These are phyloP conservation scores for Paradendryphiella salina DNA, from an alignment of 2,329 filamentous ascomycete species.

Conservation along the genomic window DNA sequence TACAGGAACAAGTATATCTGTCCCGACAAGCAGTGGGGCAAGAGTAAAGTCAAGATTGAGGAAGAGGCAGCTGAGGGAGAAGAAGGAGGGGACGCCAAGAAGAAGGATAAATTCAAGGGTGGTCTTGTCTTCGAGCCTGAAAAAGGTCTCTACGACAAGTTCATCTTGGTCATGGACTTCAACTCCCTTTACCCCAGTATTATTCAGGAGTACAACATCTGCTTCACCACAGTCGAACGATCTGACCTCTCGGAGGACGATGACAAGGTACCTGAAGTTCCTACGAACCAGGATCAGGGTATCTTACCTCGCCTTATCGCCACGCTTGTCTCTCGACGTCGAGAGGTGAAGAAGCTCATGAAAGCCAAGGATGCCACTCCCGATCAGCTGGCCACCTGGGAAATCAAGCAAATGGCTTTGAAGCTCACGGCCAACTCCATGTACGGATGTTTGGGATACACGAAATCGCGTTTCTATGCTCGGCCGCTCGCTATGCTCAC, in stretches of 20 bases:
- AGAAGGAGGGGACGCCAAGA: slow-evolving; percentile 73
- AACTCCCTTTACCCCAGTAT: slow-evolving; percentile 98
- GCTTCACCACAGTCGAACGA: slow-evolving; percentile 95
- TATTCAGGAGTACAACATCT: slow-evolving; percentile 99
- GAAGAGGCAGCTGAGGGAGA: slow-evolving; percentile 74
- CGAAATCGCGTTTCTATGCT: slow-evolving; percentile 95
- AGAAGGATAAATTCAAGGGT: slow-evolving; percentile 99
- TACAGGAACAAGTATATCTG: slow-evolving; percentile 97
- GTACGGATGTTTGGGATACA: slow-evolving; percentile 98
- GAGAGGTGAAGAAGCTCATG: slow-evolving; percentile 95
- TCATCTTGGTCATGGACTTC: slow-evolving; percentile 99
- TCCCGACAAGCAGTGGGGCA: slow-evolving; percentile 88
- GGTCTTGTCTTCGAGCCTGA: slow-evolving; percentile 98
- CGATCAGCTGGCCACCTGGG: slow-evolving; percentile 91
- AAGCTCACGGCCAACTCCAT: slow-evolving; percentile 99
- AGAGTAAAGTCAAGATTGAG: slow-evolving; percentile 70
- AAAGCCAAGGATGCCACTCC: slow-evolving; percentile 85
- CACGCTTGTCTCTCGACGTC: slow-evolving; percentile 83
- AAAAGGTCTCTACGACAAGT: slow-evolving; percentile 96
- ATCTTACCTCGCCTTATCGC: slow-evolving; percentile 89
- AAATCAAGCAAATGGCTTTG: slow-evolving; percentile 94
- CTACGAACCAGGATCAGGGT: slow-evolving; percentile 74
- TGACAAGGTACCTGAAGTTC: slow-evolving; percentile 86
- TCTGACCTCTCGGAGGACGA: slow-evolving; percentile 73
- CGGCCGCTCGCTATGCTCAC: slow-evolving; percentile 93